Percentiles rank a stretch among this genome's conserved stretches.
Conservation (phyloP, 192 early-diverging fungal species). For the Coemansia furcata region DNA sequence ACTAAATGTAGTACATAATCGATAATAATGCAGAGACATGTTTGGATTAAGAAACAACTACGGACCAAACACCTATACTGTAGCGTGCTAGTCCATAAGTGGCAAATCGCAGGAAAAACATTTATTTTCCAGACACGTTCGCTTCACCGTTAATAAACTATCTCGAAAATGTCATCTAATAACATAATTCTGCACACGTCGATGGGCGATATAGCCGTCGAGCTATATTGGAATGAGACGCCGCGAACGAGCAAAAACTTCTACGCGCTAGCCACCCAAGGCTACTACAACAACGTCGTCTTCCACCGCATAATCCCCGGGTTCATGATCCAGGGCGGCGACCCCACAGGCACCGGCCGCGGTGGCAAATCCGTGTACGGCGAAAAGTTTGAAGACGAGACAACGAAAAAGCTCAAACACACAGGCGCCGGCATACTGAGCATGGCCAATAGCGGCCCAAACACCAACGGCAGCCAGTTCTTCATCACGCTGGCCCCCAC, state of each 20-base stretch:
- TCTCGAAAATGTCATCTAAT: not conserved
- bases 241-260: constrained; percentile 91
- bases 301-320: constrained; percentile 87
- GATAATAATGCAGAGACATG: no score
- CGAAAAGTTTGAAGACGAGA: constrained; percentile 70
- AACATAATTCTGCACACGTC: constrained; percentile 16
- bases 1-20: no score
- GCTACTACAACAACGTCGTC: constrained; percentile 75
- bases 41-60: no score
- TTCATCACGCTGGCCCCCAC: constrained; percentile 73
- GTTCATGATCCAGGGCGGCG: constrained; percentile 98
- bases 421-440: constrained; percentile 81
- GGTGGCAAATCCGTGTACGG: constrained; percentile 77
- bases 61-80: no score
- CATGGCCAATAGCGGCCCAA: constrained; percentile 94
- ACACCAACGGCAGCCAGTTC: constrained; percentile 85
- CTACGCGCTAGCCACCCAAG: constrained; percentile 68
- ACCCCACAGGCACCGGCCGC: constrained; percentile 93
- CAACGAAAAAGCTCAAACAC: constrained; percentile 69
- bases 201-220: constrained; percentile 19
- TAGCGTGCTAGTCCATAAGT: no score
- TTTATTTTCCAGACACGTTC: no score
- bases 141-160: no score
- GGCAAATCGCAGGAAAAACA: no score
- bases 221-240: constrained; percentile 53